Evolutionary conservation across 768 basidiomycete species (phyloP), one percentile per base, ranked within the genome.

Genomic region (Baorangia bicolor): DNA sequence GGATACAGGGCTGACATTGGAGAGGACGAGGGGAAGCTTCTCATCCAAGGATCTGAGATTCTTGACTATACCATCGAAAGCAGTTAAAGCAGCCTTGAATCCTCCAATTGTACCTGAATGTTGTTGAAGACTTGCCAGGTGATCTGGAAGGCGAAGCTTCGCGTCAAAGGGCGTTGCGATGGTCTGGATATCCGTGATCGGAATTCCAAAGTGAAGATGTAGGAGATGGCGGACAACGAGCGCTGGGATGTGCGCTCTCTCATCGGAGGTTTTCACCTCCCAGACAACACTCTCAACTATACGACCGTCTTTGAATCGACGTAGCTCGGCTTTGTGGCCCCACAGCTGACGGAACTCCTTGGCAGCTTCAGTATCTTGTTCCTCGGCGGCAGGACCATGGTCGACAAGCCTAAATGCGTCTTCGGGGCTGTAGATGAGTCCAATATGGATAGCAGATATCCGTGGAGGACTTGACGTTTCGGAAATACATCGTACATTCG

Each of bases 281-380:
- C 97, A 99, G 3, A 98, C 94, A n/a, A 98, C 93, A 61, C 90
- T 92, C 71, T 98, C 94, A 6, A 82, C 67, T 58, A 98, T 98
- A 18, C 88, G 81, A 2, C 96, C 96, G 64, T 99, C 95, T 71
- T 98, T 95, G 78, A 99, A 99, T 37, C 95, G 83, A 7, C 97
- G 82, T 18, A 98, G 76, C 66, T 98, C 96, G 0, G 94, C 87
- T 70, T 94, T 96, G 37, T 82, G 76, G 0, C 95, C 96, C 97
- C 97, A 99, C 61, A 98, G 76, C 6, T 84, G 80, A 23, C 87
- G 84, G 78, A 97, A 99, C 4, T 75, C 77, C 42, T 80, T 73
- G 0, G 80, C 76, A 6, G 71, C 77, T 11, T 75, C 69, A 23
- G 77, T 73, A 47, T 87, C 79, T 40, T 78, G 67, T 37, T 87